Percentiles rank a stretch among this genome's conserved stretches.
These are phyloP conservation scores for Fraxinus americana DNA, from an alignment of 257 asterid species.

Conservation along the genomic window DNA sequence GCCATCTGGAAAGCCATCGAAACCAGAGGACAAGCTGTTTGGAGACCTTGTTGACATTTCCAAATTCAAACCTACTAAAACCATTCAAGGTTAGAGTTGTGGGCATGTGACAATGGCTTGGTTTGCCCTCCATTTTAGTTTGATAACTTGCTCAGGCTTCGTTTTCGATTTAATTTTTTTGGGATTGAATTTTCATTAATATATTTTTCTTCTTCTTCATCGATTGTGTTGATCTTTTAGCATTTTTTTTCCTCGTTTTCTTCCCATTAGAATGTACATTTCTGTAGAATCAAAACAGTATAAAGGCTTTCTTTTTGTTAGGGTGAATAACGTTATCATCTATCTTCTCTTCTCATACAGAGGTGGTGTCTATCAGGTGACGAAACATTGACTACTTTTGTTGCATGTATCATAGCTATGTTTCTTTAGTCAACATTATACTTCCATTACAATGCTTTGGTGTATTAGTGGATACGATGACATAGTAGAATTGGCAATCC, in stretches of 20 bases:
- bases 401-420: not conserved
- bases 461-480: not conserved
- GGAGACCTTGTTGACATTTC: conserved; percentile 79
- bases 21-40: conserved; percentile 63
- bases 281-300: conserved; percentile 24
- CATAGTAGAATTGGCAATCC: no score
- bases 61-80: conserved; percentile 54
- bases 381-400: not conserved
- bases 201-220: conserved; percentile 21
- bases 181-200: conserved; percentile 18
- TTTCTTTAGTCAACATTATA: not conserved
- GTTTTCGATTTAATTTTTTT: conserved; percentile 11
- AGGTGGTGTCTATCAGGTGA: not conserved
- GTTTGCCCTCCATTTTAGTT: not conserved
- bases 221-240: conserved; percentile 18
- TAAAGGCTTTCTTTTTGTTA: conserved; percentile 19
- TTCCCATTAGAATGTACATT: conserved; percentile 27
- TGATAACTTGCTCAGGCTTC: conserved; percentile 9
- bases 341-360: not conserved
- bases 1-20: conserved; percentile 63
- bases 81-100: conserved; percentile 48
- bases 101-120: conserved; percentile 43
- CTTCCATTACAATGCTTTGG: not conserved
- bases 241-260: conserved; percentile 5
- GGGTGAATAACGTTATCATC: conserved; percentile 9